Evolutionary conservation across 1,284 basidiomycete genomes (phyloP), one percentile per base, ranked within the genome.

Genomic region (Fereydounia khargensis): DNA sequence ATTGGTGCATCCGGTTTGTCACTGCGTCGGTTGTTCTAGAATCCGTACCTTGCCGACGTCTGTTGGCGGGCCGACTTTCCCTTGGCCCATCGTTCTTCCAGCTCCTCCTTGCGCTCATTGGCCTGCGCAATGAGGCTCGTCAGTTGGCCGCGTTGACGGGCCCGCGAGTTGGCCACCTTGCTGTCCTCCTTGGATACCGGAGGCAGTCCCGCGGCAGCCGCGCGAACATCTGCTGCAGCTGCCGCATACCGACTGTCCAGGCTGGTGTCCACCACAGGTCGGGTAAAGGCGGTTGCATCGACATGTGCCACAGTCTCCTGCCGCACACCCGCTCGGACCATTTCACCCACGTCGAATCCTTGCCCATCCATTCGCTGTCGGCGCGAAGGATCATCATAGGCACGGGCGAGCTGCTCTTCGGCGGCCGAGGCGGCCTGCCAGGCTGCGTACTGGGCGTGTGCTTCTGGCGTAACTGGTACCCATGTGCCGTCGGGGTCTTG

Each of bases 381-480:
- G 6, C 28, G 35, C 45, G 13, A 16, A 4, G 30, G 39, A 7
- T 31, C 35, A 6, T 36, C 50, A 31, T 48, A 41, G 20, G 46
- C 33, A 6, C 22, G 24, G 5, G 44, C n/a, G 17, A 39, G 19
- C 10, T 25, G 22, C 21, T 30, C 16, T 21, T 46, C 33, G 6
- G 16, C 22, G 4, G 17, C 23, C 21, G 18, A 21, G 19, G 19
- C 28, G 6, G 22, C 24, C 35, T 60, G 51, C 39, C 57, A 73
- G 1, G 50, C 52, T 11, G 50, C 52, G 22, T 67, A 65, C 6
- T 48, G 47, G 3, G 55, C 61, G 41, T 72, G 70, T 3, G 73
- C 71, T 38, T 71, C 68, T 2, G 70, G 69, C 10, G 73, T 74
- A 20, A 74, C 59, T 25, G 73, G 71, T 3, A 68, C 56, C 71